A percentile compares a stretch with the other conserved stretches of the same genome.
Conservation (phyloP, 1,139 yeast species). For the Lodderomyces jiufengensis region DNA sequence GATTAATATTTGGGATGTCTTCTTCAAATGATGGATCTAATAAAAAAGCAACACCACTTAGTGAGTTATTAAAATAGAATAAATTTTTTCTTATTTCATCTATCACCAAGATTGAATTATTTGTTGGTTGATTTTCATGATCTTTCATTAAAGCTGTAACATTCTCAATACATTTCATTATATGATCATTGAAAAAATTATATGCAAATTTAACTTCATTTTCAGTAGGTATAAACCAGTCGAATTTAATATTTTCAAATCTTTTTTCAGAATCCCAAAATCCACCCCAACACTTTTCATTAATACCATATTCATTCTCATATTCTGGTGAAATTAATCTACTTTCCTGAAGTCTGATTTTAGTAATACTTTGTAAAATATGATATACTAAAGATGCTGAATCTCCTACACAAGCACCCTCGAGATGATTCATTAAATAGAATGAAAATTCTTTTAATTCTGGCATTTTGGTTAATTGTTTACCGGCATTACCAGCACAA, state of each 20-base stretch:
- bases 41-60: conserved; percentile 73
- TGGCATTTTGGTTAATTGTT: conserved; percentile 39
- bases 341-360: conserved; percentile 53
- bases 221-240: conserved; percentile 72
- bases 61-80: conserved; percentile 53
- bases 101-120: conserved; percentile 23
- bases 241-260: conserved; percentile 49
- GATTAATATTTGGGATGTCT: conserved; percentile 39
- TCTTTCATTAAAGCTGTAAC: conserved; percentile 38
- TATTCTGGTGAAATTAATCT: conserved; percentile 48
- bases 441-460: conserved; percentile 51
- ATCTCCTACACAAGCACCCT: conserved; percentile 59
- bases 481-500: conserved; percentile 66
- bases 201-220: conserved; percentile 62
- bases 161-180: conserved; percentile 39
- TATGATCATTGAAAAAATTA: conserved; percentile 52
- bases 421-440: conserved; percentile 53
- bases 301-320: conserved; percentile 28
- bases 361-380: conserved; percentile 60
- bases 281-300: conserved; percentile 69
- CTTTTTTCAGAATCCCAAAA: conserved; percentile 50
- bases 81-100: conserved; percentile 57
- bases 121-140: conserved; percentile 15
- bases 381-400: conserved; percentile 58
- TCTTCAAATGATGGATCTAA: conserved; percentile 66